A percentile compares a stretch with the other conserved stretches of the same genome.
Conservation (phyloP, 1,139 yeast species). For the Zhuliangozyma blackwelliae region DNA sequence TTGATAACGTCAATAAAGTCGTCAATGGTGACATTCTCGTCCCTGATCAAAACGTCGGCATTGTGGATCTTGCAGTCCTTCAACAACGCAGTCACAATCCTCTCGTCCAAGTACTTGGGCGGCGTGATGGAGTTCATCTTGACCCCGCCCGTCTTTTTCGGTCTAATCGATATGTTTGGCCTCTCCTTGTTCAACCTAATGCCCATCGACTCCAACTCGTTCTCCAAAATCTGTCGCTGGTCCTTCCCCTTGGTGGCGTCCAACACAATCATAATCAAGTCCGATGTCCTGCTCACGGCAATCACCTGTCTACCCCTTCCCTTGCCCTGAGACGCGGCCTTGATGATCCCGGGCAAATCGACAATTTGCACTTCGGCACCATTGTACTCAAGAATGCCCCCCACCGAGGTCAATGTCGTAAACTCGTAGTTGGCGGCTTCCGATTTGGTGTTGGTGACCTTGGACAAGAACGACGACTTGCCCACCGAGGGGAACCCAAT, state of each 20-base stretch:
- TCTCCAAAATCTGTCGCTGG: conserved; percentile 81
- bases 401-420: conserved; percentile 94
- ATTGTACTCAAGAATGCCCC: conserved; percentile 89
- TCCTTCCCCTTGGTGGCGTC: conserved; percentile 94
- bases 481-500: conserved; percentile 99
- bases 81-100: conserved; percentile 68
- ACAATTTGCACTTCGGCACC: conserved; percentile 97
- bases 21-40: conserved; percentile 85
- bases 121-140: conserved; percentile 79
- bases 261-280: conserved; percentile 84
- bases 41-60: conserved; percentile 88
- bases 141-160: conserved; percentile 88
- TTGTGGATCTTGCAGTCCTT: conserved; percentile 88
- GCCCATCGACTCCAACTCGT: conserved; percentile 91
- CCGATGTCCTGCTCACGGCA: conserved; percentile 94
- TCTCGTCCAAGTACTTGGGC: conserved; percentile 78
- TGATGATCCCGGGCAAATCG: conserved; percentile 94
- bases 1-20: conserved; percentile 92
- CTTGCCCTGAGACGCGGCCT: conserved; percentile 95
- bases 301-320: conserved; percentile 98
- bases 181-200: conserved; percentile 76
- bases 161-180: conserved; percentile 77
- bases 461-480: conserved; percentile 81
- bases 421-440: conserved; percentile 94
- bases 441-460: conserved; percentile 88